Conservation (phyloP, 129 eudicot genomes). For the Chrysanthemum lavandulifolium region DNA sequence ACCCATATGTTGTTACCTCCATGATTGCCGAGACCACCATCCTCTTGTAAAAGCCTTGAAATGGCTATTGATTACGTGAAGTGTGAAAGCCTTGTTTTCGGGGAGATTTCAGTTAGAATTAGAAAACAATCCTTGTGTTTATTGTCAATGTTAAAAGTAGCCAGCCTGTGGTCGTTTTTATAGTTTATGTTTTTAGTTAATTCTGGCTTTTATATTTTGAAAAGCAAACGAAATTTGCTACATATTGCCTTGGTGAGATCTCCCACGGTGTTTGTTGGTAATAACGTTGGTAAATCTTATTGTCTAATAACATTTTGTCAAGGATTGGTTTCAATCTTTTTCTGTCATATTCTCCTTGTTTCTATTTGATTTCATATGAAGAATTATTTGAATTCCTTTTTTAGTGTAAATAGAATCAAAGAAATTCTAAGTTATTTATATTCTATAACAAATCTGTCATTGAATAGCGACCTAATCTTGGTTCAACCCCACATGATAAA, state of each 20-base stretch:
- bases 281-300: constrained; percentile 21
- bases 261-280: constrained; percentile 21
- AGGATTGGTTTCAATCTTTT: constrained; percentile 21
- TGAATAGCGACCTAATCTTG: too few species aligned
- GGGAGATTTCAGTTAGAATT: constrained; percentile 25
- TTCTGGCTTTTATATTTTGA: constrained; percentile 13
- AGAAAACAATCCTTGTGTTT: constrained; percentile 18
- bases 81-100: background rate
- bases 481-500: too few species aligned
- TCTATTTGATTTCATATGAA: background rate
- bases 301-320: constrained; percentile 23
- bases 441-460: too few species aligned
- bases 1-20: constrained; percentile 81
- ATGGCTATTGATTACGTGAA: background rate
- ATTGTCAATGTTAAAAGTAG: constrained; percentile 17
- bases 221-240: constrained; percentile 18
- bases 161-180: background rate
- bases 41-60: constrained; percentile 36
- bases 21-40: constrained; percentile 90
- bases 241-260: constrained; percentile 19
- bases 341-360: background rate
- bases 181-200: constrained; percentile 11
- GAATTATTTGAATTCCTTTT: background rate
- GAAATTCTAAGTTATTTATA: too few species aligned
- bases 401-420: background rate